phyloP scores from a whole-genome alignment of 768 basidiomycete species.

The Tricholoma matsutake region DNA sequence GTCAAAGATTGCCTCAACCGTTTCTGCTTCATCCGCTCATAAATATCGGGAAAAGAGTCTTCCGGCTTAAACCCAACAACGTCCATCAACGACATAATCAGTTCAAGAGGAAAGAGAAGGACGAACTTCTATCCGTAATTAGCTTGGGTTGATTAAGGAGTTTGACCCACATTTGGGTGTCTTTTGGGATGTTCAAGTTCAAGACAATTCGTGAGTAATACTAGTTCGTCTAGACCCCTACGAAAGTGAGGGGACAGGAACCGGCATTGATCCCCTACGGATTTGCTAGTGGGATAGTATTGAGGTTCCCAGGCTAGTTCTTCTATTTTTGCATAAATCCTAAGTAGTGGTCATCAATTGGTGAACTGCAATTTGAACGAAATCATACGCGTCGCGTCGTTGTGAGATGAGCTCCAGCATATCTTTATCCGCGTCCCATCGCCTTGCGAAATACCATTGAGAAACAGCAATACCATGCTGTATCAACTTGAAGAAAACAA shows the following conservation, averaged over 20 bases:
- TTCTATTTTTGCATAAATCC: background rate
- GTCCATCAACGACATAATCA: background rate
- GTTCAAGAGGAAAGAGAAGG: background rate
- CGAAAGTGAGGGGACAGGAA: too few species aligned
- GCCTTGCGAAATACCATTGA: background rate
- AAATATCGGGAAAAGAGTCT: background rate
- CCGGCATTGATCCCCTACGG: background rate
- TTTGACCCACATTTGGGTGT: background rate
- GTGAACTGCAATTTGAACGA: background rate
- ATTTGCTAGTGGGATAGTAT: background rate
- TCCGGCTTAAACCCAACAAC: background rate
- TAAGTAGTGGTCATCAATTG: background rate
- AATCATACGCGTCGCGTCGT: background rate
- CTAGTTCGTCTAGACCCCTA: too few species aligned
- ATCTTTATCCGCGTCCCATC: background rate
- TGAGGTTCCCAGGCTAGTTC: background rate
- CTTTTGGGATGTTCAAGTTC: background rate
- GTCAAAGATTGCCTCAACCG: too few species aligned
- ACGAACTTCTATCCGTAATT: background rate
- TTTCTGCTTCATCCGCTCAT: background rate
- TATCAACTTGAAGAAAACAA: too few species aligned
- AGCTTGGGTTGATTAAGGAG: background rate
- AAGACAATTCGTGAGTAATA: background rate
- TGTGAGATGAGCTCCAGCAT: background rate
- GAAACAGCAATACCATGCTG: background rate